Percentiles rank a stretch among this genome's conserved stretches.
These are phyloP conservation scores for Neurospora sp. DNA, from an alignment of 495 filamentous ascomycete species.

Conservation along the genomic window DNA sequence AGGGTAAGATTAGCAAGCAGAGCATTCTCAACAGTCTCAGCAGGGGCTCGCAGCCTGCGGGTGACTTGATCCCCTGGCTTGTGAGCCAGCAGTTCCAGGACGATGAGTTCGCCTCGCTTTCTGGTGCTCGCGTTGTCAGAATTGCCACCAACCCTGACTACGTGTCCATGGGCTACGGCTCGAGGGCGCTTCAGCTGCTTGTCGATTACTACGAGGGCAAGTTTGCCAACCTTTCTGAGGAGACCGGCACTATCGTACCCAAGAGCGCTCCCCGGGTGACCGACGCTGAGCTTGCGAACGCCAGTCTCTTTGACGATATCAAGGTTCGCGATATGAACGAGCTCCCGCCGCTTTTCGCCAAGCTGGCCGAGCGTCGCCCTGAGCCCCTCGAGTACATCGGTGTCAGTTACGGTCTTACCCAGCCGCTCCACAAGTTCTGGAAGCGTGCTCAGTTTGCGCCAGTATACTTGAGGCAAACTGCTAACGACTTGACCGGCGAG, in stretches of 20 bases:
- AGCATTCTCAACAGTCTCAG: slow-evolving; percentile 84
- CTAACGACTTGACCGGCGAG: slow-evolving; percentile 94
- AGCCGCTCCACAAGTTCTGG: slow-evolving; percentile 92
- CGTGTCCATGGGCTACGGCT: slow-evolving; percentile 83
- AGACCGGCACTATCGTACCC: slow-evolving; percentile 35
- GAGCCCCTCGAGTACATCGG: slow-evolving; percentile 83
- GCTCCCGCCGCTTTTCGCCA: slow-evolving; percentile 89
- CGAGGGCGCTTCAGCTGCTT: slow-evolving; percentile 73
- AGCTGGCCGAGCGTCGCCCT: slow-evolving; percentile 73
- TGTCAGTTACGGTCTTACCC: slow-evolving; percentile 89
- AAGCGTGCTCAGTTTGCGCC: slow-evolving; percentile 76
- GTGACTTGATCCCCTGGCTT: slow-evolving; percentile 96
- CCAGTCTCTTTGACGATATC: slow-evolving; percentile 73
- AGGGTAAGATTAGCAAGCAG: slow-evolving; percentile 88
- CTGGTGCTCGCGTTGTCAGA: slow-evolving; percentile 83
- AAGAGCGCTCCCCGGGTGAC: slow-evolving; percentile 68
- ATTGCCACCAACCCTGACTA: slow-evolving; percentile 98
- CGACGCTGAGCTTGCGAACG: slow-evolving; percentile 69
- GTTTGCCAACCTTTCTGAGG: slow-evolving; percentile 71
- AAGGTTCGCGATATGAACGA: slow-evolving; percentile 80
- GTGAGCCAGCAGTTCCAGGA: slow-evolving; percentile 98
- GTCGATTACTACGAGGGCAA: slow-evolving; percentile 93
- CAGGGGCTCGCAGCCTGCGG: slow-evolving; percentile 80
- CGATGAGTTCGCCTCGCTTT: slow-evolving; percentile 87
- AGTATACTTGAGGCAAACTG: slow-evolving; percentile 89